Evolutionary conservation across 164 flowering plant genomes (phyloP).

Genomic region (Liquidambar formosana): DNA sequence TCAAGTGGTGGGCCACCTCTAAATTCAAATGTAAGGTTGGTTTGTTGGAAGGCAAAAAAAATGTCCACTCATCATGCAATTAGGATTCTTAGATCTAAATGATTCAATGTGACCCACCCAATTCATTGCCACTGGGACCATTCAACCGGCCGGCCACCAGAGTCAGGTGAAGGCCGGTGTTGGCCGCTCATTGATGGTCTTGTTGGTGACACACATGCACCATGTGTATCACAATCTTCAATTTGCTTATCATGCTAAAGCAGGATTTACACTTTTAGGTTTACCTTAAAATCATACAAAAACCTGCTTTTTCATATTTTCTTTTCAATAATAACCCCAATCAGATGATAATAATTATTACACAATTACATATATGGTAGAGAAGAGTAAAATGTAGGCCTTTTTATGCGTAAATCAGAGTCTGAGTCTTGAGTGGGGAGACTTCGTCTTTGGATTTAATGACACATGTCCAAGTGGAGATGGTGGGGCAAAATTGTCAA

Average conservation of each 20-base stretch:
- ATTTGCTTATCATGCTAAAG: neutral
- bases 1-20: conserved; percentile 2
- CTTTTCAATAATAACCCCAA: neutral
- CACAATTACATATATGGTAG: neutral
- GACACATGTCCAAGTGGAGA: conserved; percentile 2
- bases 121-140: neutral
- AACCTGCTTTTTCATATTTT: neutral
- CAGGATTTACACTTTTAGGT: neutral
- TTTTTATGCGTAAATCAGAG: neutral
- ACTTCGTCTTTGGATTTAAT: neutral
- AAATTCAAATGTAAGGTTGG: neutral
- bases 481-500: neutral
- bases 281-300: conserved; percentile 1
- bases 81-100: conserved; percentile 8
- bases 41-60: neutral
- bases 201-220: neutral
- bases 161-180: neutral
- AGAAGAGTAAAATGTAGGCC: neutral
- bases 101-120: conserved; percentile 1
- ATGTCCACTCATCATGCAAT: conserved; percentile 3
- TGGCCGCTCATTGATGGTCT: neutral
- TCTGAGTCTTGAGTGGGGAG: neutral
- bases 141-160: neutral
- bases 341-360: neutral
- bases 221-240: neutral